These are phyloP conservation scores for Cydonia oblonga DNA, from an alignment of 331 rosid genomes.

Conservation along the genomic window DNA sequence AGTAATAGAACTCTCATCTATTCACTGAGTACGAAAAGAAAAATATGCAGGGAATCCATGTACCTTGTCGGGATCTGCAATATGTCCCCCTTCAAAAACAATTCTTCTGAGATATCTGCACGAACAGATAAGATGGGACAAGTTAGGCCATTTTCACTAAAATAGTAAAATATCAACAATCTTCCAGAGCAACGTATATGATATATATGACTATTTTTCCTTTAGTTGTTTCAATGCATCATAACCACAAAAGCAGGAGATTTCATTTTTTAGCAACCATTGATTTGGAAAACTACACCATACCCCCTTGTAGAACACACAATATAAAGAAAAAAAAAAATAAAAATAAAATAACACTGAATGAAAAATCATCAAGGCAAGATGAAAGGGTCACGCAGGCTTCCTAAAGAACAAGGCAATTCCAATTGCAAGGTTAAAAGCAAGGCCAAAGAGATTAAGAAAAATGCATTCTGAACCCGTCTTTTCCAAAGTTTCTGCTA, in stretches of 20 bases:
- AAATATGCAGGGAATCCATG: not conserved
- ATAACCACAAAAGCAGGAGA: not conserved
- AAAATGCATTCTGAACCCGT: not conserved
- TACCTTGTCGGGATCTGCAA: conserved; percentile 94
- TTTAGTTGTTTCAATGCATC: not conserved
- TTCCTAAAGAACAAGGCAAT: not conserved
- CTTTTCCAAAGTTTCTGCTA: not conserved
- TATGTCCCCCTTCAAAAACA: conserved; percentile 97
- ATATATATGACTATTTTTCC: not conserved
- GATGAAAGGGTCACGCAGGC: not conserved
- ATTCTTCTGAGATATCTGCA: conserved; percentile 78
- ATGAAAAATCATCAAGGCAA: not conserved
- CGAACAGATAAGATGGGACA: conserved; percentile 9
- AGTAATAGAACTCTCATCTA: conserved; percentile 2
- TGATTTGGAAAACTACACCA: not conserved
- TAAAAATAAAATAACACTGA: not conserved
- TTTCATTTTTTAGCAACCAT: not conserved
- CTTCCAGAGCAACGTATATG: not conserved
- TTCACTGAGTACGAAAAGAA: not conserved
- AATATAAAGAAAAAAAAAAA: not conserved
- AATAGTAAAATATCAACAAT: not conserved
- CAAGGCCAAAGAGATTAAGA: not conserved
- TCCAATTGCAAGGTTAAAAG: not conserved
- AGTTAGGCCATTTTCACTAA: not conserved
- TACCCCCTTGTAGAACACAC: not conserved